Evolutionary conservation across 345 rosid genomes (phyloP).

Genomic region (Populus pruinosa): DNA sequence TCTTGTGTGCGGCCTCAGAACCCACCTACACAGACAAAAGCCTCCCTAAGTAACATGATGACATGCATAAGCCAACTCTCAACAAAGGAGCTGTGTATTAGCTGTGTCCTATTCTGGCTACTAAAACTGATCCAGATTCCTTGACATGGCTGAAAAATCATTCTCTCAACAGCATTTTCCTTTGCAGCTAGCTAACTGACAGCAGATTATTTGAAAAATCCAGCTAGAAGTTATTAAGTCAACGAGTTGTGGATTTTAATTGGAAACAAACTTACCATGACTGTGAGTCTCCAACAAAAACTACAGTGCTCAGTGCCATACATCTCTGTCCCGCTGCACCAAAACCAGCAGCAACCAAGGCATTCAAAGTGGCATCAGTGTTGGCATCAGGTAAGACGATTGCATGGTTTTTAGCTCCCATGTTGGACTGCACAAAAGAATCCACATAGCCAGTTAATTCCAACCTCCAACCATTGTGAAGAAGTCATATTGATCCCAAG

Average conservation of each 20-base stretch:
- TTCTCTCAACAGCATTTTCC: not conserved
- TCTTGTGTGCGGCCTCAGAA: not conserved
- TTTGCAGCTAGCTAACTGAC: not conserved
- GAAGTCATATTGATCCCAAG: not conserved
- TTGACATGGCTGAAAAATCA: not conserved
- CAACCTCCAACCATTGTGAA: not conserved
- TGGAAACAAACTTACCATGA: conserved; percentile 52
- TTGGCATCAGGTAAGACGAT: conserved; percentile 84
- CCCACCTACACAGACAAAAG: not conserved
- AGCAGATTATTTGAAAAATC: not conserved
- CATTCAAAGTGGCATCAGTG: conserved; percentile 71
- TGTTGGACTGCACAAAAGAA: conserved; percentile 64
- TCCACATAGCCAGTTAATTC: conserved; percentile 14
- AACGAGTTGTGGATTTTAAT: not conserved
- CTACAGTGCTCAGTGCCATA: conserved; percentile 94
- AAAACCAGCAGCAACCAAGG: conserved; percentile 92
- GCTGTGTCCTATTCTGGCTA: not conserved
- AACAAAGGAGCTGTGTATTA: not conserved
- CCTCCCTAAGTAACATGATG: not conserved
- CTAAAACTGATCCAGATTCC: not conserved
- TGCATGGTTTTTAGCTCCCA: conserved; percentile 98
- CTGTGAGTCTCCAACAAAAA: conserved; percentile 75
- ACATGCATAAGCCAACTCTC: not conserved
- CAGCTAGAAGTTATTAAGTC: not conserved
- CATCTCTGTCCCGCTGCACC: conserved; percentile 99